phyloP scores from a whole-genome alignment of 2,329 filamentous ascomycete species.

The Ophiocordyceps camponoti-saundersi region DNA sequence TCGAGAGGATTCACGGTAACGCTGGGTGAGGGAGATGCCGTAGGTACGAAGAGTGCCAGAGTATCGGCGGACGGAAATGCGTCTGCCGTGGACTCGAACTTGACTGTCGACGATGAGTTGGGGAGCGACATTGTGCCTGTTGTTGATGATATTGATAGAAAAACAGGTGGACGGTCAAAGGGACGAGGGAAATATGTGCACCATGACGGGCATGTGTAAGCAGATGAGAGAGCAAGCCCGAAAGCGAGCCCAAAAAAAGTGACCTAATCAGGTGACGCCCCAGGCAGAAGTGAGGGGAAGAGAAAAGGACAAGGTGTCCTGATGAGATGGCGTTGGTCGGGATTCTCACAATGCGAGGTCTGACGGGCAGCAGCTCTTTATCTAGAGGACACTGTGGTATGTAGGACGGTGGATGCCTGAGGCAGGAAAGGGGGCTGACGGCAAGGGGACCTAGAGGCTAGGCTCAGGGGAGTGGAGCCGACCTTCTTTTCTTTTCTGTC shows the following conservation, averaged over 20 bases:
- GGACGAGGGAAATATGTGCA: constrained; percentile 2
- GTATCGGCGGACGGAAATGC: constrained; percentile 9
- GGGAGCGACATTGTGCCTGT: constrained; percentile 18
- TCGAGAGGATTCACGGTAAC: constrained; percentile 27
- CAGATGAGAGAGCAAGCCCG: constrained; percentile 2
- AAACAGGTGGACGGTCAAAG: constrained; percentile 3
- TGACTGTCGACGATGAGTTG: constrained; percentile 24
- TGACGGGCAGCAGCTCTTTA: constrained; percentile 12
- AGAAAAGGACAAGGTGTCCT: constrained; percentile 12
- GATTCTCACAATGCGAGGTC: background rate
- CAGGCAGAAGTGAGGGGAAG: constrained; percentile 1
- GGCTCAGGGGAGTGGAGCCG: background rate
- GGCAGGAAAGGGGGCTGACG: constrained; percentile 4
- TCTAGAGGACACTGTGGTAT: constrained; percentile 14
- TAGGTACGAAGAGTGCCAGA: constrained; percentile 28
- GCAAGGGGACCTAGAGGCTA: background rate
- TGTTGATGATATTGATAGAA: background rate
- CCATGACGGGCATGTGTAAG: constrained; percentile 12
- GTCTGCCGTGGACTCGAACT: constrained; percentile 29
- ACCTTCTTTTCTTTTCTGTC: background rate
- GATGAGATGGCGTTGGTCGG: constrained; percentile 2
- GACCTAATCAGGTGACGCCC: background rate
- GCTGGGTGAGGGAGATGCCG: constrained; percentile 12
- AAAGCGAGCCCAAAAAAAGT: background rate
- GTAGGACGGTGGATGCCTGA: constrained; percentile 5